phyloP scores from a whole-genome alignment of 75 land plant genomes.

The Azolla pinnata region DNA sequence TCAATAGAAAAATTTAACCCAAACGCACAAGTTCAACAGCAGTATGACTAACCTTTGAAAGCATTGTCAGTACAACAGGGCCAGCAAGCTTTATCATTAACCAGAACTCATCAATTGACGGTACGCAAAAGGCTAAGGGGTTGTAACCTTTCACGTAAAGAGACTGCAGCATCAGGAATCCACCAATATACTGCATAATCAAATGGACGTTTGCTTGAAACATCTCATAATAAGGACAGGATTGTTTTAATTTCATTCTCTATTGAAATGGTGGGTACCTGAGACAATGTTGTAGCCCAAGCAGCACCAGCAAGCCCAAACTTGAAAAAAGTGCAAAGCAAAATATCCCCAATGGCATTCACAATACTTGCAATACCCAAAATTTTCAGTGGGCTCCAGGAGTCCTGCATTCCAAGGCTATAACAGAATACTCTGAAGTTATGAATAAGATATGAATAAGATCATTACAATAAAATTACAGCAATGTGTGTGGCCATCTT shows the following conservation, averaged over 20 bases:
- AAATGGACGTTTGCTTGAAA: background rate
- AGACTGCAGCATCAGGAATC: constrained; percentile 58
- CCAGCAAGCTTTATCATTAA: constrained; percentile 61
- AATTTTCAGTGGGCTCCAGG: constrained; percentile 84
- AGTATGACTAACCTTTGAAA: constrained; percentile 77
- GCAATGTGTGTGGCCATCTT: too few relatives aligned
- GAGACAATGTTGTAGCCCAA: constrained; percentile 93
- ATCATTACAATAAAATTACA: too few relatives aligned
- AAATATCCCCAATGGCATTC: constrained; percentile 63
- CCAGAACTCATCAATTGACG: constrained; percentile 46
- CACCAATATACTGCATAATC: constrained; percentile 56
- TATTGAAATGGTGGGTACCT: constrained; percentile 26
- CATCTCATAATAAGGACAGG: background rate
- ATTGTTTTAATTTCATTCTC: background rate
- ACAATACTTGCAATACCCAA: constrained; percentile 59
- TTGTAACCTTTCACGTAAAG: constrained; percentile 59
- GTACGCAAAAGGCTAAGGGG: constrained; percentile 44
- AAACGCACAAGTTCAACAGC: too few relatives aligned
- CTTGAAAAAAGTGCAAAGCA: constrained; percentile 53
- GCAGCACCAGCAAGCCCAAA: constrained; percentile 97
- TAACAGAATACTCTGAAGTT: too few relatives aligned
- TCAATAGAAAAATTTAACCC: too few relatives aligned
- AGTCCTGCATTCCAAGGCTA: constrained; percentile 93
- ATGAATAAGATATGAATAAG: too few relatives aligned
- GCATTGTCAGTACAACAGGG: constrained; percentile 71